Evolutionary conservation across 2,329 filamentous ascomycete species (phyloP), one percentile per base, ranked within the genome.

Genomic region (Macrophomina pseudophaseolina): DNA sequence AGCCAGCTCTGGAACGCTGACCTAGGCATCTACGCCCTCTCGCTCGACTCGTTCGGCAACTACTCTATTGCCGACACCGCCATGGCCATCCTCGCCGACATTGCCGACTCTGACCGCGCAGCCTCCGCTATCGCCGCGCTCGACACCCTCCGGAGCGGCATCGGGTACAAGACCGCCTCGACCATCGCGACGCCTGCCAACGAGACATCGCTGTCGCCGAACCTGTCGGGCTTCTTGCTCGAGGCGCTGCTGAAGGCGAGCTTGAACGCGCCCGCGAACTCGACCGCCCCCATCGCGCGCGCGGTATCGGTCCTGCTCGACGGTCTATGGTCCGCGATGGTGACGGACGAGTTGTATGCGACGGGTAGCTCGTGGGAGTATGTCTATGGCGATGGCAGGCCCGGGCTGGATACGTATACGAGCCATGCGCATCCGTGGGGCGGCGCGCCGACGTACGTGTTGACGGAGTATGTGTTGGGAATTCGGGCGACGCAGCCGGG

Each of bases 351-450:
- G 5, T 65, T 73, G 38, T 78, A 77, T 66, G 73, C 73, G 30
- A 79, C 76, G 1, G 81, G 81, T 5, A 74, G 80, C 6, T 77
- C 75, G 18, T 84, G 82, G 81, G 81, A 84, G 68, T 83, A 84
- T 52, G 72, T 82, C 74, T 28, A 76, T 46, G 74, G 76, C 0
- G 73, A 79, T 32, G 76, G 77, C 1, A 71, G 72, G 0, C 81
- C 82, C 0, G 81, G 80, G 0, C 72, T 84, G 1, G 75, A 75
- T 11, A 67, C 80, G 0, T 84, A 77, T 69, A 84, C 82, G 1
- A 80, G 77, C 49, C 70, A 82, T 1, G 72, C 74, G 1, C 81
- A 83, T 67, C 80, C 81, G 0, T 84, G 81, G 82, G 78, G 80
- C 38, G 80, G 76, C 0, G 81, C 80, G 5, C 78, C 81, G 1